Evolutionary conservation across 352 stramenopile species (phyloP).

Genomic region (Vaucheria bursata): DNA sequence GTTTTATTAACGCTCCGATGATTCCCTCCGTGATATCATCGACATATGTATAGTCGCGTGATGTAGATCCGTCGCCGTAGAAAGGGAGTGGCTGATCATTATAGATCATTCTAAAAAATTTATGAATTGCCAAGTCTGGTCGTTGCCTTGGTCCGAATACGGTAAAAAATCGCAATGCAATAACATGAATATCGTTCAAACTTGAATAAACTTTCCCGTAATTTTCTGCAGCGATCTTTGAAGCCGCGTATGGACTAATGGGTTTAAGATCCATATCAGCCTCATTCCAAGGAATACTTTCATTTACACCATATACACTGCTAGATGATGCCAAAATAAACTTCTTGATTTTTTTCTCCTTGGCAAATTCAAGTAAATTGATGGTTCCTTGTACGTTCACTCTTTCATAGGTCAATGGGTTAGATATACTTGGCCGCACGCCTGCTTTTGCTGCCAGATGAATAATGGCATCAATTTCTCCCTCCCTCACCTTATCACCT

Average conservation of each 20-base stretch:
- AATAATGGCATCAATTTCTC: constrained; percentile 66
- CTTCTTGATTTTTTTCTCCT: constrained; percentile 73
- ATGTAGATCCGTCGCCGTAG: constrained; percentile 88
- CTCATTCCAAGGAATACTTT: constrained; percentile 48
- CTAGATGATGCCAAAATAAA: constrained; percentile 88
- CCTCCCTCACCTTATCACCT: constrained; percentile 68
- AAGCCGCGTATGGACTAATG: constrained; percentile 89
- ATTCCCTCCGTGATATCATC: constrained; percentile 94
- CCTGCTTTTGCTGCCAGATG: constrained; percentile 89
- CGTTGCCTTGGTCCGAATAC: constrained; percentile 88
- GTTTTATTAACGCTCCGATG: constrained; percentile 47
- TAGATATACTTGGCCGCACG: constrained; percentile 88
- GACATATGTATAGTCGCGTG: constrained; percentile 96
- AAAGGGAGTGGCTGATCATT: constrained; percentile 82
- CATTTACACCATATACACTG: constrained; percentile 23
- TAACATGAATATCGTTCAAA: constrained; percentile 83
- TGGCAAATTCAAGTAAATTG: constrained; percentile 77
- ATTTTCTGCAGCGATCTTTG: constrained; percentile 91
- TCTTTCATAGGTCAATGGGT: constrained; percentile 95
- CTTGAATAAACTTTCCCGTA: constrained; percentile 92
- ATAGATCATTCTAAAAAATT: constrained; percentile 91
- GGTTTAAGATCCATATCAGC: constrained; percentile 79
- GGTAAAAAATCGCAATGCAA: constrained; percentile 95
- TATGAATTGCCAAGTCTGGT: constrained; percentile 96
- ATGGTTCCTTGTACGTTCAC: constrained; percentile 88